These are phyloP conservation scores for Corylus heterophylla DNA, from an alignment of 306 rosid species.

Conservation along the genomic window DNA sequence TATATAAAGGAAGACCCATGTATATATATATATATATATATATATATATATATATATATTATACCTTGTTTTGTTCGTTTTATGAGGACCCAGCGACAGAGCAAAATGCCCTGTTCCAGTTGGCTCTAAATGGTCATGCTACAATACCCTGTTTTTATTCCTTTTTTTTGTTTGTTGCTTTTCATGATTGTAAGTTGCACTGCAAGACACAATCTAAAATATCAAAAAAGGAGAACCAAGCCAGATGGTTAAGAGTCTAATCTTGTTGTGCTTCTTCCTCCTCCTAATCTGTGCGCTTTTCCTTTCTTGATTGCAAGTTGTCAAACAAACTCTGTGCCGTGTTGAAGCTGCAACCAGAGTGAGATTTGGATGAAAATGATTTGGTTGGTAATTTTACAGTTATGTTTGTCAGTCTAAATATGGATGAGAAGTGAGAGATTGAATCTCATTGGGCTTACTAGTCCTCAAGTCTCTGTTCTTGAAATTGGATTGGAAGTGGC, in stretches of 20 bases:
- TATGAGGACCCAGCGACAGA: not conserved
- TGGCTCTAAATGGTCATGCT: not conserved
- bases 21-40: too few species aligned
- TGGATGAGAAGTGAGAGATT: not conserved
- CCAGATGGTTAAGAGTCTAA: too few species aligned
- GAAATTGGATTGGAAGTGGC: not conserved
- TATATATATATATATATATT: too few species aligned
- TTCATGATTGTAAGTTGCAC: not conserved
- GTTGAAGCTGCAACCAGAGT: not conserved
- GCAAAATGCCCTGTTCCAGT: not conserved
- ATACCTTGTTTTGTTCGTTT: not conserved
- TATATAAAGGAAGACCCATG: too few species aligned
- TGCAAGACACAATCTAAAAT: too few species aligned
- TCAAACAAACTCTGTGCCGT: not conserved
- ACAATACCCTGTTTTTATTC: not conserved
- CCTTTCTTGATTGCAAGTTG: not conserved
- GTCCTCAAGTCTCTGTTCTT: not conserved
- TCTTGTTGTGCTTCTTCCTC: not conserved
- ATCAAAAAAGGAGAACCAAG: too few species aligned
- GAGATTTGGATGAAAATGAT: not conserved
- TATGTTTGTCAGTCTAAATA: not conserved
- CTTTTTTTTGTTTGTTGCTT: not conserved
- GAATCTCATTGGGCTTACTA: not conserved
- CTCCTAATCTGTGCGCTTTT: not conserved
- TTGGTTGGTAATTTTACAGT: not conserved